Percentiles rank a stretch among this genome's conserved stretches.
Conservation (phyloP, 228 moss, liverwort and hornwort species). For the Sphagnum fallax region DNA sequence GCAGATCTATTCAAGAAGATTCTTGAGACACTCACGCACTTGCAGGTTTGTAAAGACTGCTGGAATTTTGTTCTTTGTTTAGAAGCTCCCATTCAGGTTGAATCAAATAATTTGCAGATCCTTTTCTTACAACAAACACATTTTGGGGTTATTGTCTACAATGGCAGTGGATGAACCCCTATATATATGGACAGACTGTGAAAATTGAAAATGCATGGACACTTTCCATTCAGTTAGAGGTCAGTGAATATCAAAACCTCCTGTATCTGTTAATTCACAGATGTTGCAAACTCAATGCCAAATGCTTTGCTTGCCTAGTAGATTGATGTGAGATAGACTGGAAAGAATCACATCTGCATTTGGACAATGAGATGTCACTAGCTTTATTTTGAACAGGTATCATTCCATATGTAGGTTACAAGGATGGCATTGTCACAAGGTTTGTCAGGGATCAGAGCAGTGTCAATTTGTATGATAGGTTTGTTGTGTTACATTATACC, state of each 20-base stretch:
- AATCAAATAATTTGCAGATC: too few species aligned
- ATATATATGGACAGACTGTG: conserved; percentile 25
- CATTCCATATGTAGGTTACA: too few species aligned
- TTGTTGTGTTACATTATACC: too few species aligned
- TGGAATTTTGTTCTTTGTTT: neutral
- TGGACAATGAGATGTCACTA: neutral
- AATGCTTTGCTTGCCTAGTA: neutral
- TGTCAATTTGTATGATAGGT: too few species aligned
- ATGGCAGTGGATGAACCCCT: conserved; percentile 97
- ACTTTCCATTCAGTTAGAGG: conserved; percentile 85
- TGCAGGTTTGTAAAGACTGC: conserved; percentile 55
- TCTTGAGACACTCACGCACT: conserved; percentile 57
- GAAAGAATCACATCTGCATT: too few species aligned
- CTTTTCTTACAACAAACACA: too few species aligned
- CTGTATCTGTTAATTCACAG: neutral
- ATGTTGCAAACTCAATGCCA: too few species aligned
- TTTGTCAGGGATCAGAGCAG: too few species aligned
- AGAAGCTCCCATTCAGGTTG: neutral
- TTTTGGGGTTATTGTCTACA: too few species aligned
- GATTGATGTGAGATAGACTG: neutral
- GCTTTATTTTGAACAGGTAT: neutral
- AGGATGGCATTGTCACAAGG: too few species aligned
- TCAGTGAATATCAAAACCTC: conserved; percentile 8
- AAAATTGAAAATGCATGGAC: conserved; percentile 65
- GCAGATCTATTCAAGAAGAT: conserved; percentile 59